Percentiles rank a stretch among this genome's conserved stretches.
These are phyloP conservation scores for Calonectria multiphialidica DNA, from an alignment of 2,329 filamentous ascomycete genomes.

Conservation along the genomic window DNA sequence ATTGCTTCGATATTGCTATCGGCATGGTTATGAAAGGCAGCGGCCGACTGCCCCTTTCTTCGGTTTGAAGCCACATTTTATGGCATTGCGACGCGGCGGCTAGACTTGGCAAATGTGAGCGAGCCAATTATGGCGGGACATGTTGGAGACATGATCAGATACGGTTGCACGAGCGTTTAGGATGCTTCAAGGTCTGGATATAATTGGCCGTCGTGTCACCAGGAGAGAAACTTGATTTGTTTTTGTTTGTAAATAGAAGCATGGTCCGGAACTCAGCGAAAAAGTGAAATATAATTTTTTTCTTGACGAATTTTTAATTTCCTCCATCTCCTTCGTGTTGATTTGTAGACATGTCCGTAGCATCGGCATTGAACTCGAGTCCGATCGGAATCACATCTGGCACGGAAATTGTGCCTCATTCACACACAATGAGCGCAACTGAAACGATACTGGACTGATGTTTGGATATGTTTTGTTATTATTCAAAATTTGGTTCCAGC, in stretches of 20 bases:
- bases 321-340: no score
- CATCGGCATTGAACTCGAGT: neutral
- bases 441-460: no score
- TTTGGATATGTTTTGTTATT: no score
- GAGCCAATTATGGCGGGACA: slow-evolving; percentile 7
- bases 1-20: slow-evolving; percentile 32
- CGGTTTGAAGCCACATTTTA: slow-evolving; percentile 34
- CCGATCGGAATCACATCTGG: neutral
- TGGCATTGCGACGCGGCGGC: slow-evolving; percentile 32
- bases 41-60: slow-evolving; percentile 34
- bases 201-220: slow-evolving; percentile 38
- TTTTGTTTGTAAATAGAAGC: slow-evolving; percentile 41
- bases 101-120: slow-evolving; percentile 13
- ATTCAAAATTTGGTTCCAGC: no score
- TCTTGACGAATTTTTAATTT: neutral
- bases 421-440: no score
- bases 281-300: slow-evolving; percentile 20
- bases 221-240: slow-evolving; percentile 15
- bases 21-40: slow-evolving; percentile 36
- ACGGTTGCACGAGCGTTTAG: slow-evolving; percentile 20
- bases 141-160: neutral
- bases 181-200: slow-evolving; percentile 35
- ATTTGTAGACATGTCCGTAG: no score
- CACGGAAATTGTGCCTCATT: no score
- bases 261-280: slow-evolving; percentile 25